phyloP scores from a whole-genome alignment of 352 stramenopile species.

The Globisporangium camurandrum region DNA sequence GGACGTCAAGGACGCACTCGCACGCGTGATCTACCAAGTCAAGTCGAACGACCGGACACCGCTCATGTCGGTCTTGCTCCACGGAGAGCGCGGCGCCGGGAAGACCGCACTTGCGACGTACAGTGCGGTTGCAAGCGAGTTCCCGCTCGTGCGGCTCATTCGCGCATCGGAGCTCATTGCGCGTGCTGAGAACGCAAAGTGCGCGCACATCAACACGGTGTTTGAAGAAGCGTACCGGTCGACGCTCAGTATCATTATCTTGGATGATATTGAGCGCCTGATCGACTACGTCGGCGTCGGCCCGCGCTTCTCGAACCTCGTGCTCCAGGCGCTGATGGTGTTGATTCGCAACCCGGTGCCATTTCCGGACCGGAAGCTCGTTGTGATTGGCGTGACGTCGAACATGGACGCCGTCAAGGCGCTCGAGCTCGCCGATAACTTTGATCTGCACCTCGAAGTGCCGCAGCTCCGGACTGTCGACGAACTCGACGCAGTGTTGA shows the following conservation, averaged over 20 bases:
- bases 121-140: constrained; percentile 93
- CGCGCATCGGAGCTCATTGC: constrained; percentile 97
- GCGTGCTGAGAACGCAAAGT: constrained; percentile 92
- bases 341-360: constrained; percentile 96
- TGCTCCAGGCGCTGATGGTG: constrained; percentile 98
- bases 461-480: constrained; percentile 86
- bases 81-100: constrained; percentile 89
- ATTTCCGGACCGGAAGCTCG: constrained; percentile 89
- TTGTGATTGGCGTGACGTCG: constrained; percentile 95
- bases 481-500: constrained; percentile 84
- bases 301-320: constrained; percentile 97
- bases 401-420: constrained; percentile 89
- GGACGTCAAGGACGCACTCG: constrained; percentile 88
- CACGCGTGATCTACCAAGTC: constrained; percentile 93
- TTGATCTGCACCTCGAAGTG: constrained; percentile 91
- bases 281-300: constrained; percentile 93
- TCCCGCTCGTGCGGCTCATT: constrained; percentile 97
- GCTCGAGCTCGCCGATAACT: constrained; percentile 92
- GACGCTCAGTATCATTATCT: constrained; percentile 97
- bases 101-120: constrained; percentile 98
- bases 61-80: constrained; percentile 96
- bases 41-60: constrained; percentile 92
- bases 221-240: constrained; percentile 98
- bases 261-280: constrained; percentile 99
- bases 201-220: constrained; percentile 90